Evolutionary conservation across 1,284 basidiomycete genomes (phyloP).

Genomic region (Irpex sp.): DNA sequence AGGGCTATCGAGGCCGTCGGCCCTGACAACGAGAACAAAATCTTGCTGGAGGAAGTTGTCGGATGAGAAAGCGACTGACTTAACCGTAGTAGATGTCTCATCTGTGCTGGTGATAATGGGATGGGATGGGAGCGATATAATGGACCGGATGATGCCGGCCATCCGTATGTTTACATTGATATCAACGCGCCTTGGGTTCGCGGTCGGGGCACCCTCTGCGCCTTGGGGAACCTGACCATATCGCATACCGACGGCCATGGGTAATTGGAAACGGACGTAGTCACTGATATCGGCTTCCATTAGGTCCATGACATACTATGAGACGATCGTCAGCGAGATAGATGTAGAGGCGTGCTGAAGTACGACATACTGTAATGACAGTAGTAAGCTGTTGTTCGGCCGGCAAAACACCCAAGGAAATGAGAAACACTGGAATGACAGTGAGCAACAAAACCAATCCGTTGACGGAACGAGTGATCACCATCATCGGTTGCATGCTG

Average conservation of each 20-base stretch:
- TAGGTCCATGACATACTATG: conserved; percentile 37
- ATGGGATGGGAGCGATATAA: conserved; percentile 12
- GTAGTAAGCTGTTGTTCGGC: conserved; percentile 35
- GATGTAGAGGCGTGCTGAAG: not conserved
- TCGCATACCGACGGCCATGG: conserved; percentile 44
- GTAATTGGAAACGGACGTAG: conserved; percentile 48
- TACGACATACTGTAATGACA: conserved; percentile 38
- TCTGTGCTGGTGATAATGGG: not conserved
- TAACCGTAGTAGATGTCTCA: not conserved
- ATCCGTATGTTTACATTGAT: conserved; percentile 12
- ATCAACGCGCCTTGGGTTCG: conserved; percentile 2
- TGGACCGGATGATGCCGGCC: conserved; percentile 7
- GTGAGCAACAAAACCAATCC: not conserved
- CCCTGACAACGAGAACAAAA: conserved; percentile 9
- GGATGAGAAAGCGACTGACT: conserved; percentile 3
- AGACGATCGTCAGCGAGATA: not conserved
- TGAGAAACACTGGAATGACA: conserved; percentile 43
- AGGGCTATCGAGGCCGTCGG: conserved; percentile 40
- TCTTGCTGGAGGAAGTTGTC: conserved; percentile 8
- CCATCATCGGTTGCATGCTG: conserved; percentile 50
- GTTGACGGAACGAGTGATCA: conserved; percentile 18
- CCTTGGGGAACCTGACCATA: conserved; percentile 42
- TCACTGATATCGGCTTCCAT: conserved; percentile 42
- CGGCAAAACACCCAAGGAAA: conserved; percentile 52
- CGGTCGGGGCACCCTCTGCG: conserved; percentile 15